phyloP scores from a whole-genome alignment of 805 yeast genomes.

The Scheffersomyces stipitis region DNA sequence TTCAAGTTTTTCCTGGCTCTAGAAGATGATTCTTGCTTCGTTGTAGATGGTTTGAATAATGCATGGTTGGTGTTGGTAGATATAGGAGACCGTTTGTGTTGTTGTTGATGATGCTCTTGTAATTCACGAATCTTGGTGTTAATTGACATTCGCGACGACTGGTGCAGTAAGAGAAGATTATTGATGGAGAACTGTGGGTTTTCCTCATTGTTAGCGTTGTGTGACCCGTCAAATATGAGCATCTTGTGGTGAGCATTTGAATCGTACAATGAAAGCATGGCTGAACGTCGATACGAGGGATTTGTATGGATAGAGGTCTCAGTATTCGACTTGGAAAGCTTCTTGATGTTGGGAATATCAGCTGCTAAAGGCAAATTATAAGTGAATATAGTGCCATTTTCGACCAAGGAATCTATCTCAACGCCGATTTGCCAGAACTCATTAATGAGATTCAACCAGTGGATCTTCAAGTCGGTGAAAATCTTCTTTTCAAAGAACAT shows the following conservation, averaged over 20 bases:
- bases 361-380: constrained; percentile 26
- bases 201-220: constrained; percentile 23
- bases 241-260: constrained; percentile 35
- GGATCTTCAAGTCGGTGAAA: constrained; percentile 38
- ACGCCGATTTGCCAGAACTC: constrained; percentile 32
- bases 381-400: constrained; percentile 11
- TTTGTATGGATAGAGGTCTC: constrained; percentile 42
- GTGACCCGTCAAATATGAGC: constrained; percentile 26
- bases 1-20: constrained; percentile 7
- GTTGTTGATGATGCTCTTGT: constrained; percentile 11
- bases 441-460: constrained; percentile 34
- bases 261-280: constrained; percentile 46
- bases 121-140: constrained; percentile 28
- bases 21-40: constrained; percentile 5
- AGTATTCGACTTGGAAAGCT: constrained; percentile 31
- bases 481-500: constrained; percentile 38
- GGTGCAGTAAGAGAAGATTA: constrained; percentile 38
- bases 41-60: background rate
- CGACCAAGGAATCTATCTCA: constrained; percentile 15
- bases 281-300: constrained; percentile 44
- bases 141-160: constrained; percentile 33
- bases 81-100: constrained; percentile 4
- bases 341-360: constrained; percentile 21
- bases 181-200: constrained; percentile 39
- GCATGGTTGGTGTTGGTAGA: background rate